These are phyloP conservation scores for Metrosideros polymorpha DNA, from an alignment of 441 rosid genomes.

Conservation along the genomic window DNA sequence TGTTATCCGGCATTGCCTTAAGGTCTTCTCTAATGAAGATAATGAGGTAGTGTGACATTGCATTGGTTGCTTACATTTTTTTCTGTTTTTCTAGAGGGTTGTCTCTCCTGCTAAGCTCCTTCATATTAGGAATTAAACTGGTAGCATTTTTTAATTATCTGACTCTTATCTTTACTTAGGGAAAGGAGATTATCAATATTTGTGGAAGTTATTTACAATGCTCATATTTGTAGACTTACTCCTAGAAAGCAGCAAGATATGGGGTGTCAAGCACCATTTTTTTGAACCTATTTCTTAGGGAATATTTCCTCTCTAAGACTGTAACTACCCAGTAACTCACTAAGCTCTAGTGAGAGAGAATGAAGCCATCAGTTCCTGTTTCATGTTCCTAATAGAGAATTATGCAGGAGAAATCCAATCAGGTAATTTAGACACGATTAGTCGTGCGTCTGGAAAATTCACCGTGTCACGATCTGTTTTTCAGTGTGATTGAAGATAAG, in stretches of 20 bases:
- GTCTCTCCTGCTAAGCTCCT: neutral
- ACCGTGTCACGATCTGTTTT: neutral
- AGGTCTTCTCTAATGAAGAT: constrained; percentile 12
- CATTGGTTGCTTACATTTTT: neutral
- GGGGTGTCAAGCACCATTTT: neutral
- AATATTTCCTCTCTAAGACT: neutral
- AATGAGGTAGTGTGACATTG: constrained; percentile 15
- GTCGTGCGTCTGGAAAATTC: neutral
- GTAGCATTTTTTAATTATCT: neutral
- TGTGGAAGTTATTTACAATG: neutral
- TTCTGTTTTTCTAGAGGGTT: neutral
- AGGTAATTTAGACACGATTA: neutral
- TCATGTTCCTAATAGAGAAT: neutral
- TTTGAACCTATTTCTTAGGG: neutral
- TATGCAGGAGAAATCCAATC: neutral
- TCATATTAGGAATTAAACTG: neutral
- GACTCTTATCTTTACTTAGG: neutral
- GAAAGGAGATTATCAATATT: neutral
- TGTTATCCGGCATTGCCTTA: constrained; percentile 25
- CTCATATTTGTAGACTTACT: neutral
- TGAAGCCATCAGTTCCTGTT: neutral
- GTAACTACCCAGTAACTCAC: neutral
- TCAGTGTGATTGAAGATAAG: neutral
- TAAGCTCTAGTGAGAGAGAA: neutral
- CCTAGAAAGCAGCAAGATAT: neutral